phyloP scores from a whole-genome alignment of 164 flowering plant species.

The Cinnamomum micranthum region DNA sequence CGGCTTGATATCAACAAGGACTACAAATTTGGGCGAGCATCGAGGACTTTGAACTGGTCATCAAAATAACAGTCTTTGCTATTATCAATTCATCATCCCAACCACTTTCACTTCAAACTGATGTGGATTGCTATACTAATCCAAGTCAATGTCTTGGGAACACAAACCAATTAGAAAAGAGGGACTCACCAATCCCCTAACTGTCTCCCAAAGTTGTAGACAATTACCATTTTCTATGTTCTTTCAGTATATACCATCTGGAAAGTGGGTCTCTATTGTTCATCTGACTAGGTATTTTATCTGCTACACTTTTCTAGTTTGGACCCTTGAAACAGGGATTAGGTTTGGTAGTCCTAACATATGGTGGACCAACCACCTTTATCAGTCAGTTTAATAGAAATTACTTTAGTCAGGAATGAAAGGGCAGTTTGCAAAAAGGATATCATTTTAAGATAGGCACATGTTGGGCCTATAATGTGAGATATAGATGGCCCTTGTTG shows the following conservation, averaged over 20 bases:
- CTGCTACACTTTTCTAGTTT: background rate
- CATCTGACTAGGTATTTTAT: background rate
- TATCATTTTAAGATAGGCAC: too few species aligned
- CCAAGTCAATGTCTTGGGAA: background rate
- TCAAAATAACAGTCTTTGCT: too few species aligned
- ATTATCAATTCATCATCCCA: background rate
- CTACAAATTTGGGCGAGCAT: background rate
- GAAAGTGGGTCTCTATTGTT: too few species aligned
- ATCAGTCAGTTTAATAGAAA: background rate
- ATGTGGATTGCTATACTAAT: background rate
- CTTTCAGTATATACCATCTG: background rate
- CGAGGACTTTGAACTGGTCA: background rate
- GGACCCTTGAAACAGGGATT: background rate
- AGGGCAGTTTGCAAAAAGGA: too few species aligned
- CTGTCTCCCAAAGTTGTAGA: background rate
- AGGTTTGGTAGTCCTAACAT: background rate
- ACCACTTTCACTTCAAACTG: background rate
- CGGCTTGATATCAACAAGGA: background rate
- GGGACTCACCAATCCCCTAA: background rate
- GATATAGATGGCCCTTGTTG: too few species aligned
- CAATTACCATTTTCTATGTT: background rate
- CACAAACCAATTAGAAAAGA: background rate
- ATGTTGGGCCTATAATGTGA: too few species aligned
- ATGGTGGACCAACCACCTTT: background rate
- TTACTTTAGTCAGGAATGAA: too few species aligned